Conservation (phyloP, 2,329 filamentous ascomycete genomes). For the Magnaporthiopsis rhizophila region DNA sequence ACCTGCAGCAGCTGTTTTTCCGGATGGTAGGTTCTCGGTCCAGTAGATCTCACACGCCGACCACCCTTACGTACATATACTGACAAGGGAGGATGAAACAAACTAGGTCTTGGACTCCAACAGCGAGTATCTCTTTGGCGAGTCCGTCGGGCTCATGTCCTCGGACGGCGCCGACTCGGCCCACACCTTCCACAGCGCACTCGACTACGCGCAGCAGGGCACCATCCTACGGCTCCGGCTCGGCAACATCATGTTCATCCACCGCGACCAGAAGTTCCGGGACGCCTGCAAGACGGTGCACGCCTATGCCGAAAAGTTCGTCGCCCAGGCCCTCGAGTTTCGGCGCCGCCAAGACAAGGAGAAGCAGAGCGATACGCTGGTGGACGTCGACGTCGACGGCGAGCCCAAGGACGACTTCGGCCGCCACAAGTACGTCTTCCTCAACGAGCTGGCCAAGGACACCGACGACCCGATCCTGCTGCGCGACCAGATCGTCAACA, state of each 20-base stretch:
- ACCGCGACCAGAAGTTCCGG: not conserved
- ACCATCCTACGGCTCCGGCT: constrained; percentile 26
- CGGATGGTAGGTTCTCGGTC: constrained; percentile 37
- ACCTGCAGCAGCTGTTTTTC: constrained; percentile 57
- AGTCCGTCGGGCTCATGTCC: not conserved
- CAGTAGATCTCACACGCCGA: no score
- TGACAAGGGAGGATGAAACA: not conserved
- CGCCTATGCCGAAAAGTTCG: not conserved
- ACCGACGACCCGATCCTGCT: not conserved
- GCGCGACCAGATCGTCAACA: constrained; percentile 2
- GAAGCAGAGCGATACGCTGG: not conserved
- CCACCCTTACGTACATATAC: no score
- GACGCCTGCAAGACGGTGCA: constrained; percentile 2
- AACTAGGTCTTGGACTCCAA: constrained; percentile 13
- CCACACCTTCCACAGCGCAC: constrained; percentile 38
- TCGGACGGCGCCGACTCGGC: constrained; percentile 26
- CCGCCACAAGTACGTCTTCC: not conserved
- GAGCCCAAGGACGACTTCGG: not conserved
- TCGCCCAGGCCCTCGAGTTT: not conserved
- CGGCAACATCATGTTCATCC: constrained; percentile 17
- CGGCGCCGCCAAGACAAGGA: no score
- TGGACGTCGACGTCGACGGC: not conserved
- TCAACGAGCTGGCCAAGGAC: not conserved
- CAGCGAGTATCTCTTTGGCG: constrained; percentile 4
- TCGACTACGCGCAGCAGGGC: constrained; percentile 38